phyloP scores from a whole-genome alignment of 331 rosid genomes.

The Acacia pycnantha region DNA sequence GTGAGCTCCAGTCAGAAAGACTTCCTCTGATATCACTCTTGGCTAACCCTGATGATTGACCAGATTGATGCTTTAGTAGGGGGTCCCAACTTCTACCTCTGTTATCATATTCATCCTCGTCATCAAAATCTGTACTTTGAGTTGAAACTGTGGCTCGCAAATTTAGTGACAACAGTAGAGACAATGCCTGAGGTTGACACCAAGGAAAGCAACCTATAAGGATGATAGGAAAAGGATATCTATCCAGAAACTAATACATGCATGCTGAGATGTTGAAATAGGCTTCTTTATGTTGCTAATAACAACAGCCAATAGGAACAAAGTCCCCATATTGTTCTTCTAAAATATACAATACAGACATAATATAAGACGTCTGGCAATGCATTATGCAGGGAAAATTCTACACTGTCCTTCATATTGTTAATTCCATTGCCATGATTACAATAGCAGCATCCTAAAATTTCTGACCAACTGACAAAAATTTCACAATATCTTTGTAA shows the following conservation, averaged over 20 bases:
- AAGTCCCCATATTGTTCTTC: not conserved
- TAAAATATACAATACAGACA: not conserved
- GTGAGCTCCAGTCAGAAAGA: slow-evolving; percentile 82
- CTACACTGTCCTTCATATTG: not conserved
- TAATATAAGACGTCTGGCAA: not conserved
- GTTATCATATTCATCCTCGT: slow-evolving; percentile 50
- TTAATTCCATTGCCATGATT: not conserved
- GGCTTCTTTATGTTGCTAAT: slow-evolving; percentile 11
- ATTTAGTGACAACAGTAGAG: slow-evolving; percentile 64
- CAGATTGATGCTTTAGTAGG: slow-evolving; percentile 57
- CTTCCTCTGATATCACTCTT: slow-evolving; percentile 50
- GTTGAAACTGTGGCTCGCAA: slow-evolving; percentile 74
- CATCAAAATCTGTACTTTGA: slow-evolving; percentile 44
- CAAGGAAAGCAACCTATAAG: slow-evolving; percentile 28
- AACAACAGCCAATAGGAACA: not conserved
- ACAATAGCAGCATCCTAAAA: not conserved
- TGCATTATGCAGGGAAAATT: not conserved
- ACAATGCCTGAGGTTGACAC: slow-evolving; percentile 54
- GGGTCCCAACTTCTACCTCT: slow-evolving; percentile 74
- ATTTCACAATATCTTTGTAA: not conserved
- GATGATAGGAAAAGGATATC: slow-evolving; percentile 6
- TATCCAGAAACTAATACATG: slow-evolving; percentile 18
- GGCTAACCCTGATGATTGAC: slow-evolving; percentile 57
- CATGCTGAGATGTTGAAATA: slow-evolving; percentile 4
- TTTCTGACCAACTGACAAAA: not conserved